Evolutionary conservation across 352 stramenopile genomes (phyloP).

Genomic region (Globisporangium solare): DNA sequence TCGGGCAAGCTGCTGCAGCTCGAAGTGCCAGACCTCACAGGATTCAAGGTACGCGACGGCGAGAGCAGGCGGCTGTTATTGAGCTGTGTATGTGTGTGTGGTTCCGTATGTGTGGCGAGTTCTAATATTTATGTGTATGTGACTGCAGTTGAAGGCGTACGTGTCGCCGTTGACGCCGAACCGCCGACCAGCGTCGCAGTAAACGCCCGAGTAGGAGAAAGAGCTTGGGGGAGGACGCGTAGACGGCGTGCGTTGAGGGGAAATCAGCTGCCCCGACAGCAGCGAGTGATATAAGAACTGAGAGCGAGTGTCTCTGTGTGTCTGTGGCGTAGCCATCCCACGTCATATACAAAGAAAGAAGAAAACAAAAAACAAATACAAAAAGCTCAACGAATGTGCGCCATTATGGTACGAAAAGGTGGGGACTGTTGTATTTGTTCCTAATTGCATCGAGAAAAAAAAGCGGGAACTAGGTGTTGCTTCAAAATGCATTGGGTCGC

Average conservation of each 20-base stretch:
- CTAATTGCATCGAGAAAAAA: no score
- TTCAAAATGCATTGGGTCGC: no score
- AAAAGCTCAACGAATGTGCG: no score
- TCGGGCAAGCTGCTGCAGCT: slow-evolving; percentile 89
- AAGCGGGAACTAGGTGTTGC: no score
- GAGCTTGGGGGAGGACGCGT: no score
- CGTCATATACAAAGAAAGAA: no score
- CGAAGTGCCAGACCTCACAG: slow-evolving; percentile 91
- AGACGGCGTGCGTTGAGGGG: no score
- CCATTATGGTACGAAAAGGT: no score
- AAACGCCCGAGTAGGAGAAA: slow-evolving; percentile 5
- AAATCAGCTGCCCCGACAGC: neutral
- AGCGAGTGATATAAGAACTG: neutral
- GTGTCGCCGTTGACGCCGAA: slow-evolving; percentile 73
- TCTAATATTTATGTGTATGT: neutral
- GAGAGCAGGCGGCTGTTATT: neutral
- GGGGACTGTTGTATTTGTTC: no score
- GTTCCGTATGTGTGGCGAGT: neutral
- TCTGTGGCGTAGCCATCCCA: neutral
- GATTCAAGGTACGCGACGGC: slow-evolving; percentile 71
- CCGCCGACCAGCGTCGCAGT: slow-evolving; percentile 24
- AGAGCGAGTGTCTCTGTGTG: neutral
- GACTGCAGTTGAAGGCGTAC: slow-evolving; percentile 71
- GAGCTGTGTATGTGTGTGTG: neutral
- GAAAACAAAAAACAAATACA: no score